Percentiles rank a stretch among this genome's conserved stretches.
Evolutionary conservation across 83 land plant species (phyloP).

Genomic region (Isoetes engelmannii): DNA sequence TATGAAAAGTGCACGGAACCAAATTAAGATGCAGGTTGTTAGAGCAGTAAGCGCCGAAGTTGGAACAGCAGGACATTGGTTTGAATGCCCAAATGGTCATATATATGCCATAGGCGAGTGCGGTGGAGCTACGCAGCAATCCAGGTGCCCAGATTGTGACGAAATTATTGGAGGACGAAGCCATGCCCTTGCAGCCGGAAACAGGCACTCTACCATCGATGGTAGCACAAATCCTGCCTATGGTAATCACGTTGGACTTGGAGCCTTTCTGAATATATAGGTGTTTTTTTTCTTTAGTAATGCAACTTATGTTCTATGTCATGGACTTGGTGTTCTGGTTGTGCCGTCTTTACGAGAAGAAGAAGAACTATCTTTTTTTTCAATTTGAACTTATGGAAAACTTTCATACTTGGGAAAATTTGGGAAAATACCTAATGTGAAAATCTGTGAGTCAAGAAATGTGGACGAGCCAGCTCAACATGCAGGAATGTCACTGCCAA

Average conservation of each 20-base stretch:
- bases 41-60: slow-evolving; percentile 5
- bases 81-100: slow-evolving; percentile 31
- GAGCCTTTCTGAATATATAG: too few relatives aligned
- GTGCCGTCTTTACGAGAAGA: too few relatives aligned
- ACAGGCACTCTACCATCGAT: slow-evolving; percentile 15
- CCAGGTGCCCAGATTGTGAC: slow-evolving; percentile 26
- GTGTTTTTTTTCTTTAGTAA: too few relatives aligned
- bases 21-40: slow-evolving; percentile 3
- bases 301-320: too few relatives aligned
- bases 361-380: too few relatives aligned
- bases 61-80: slow-evolving; percentile 27
- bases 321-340: too few relatives aligned
- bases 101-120: slow-evolving; percentile 30
- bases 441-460: too few relatives aligned
- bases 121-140: slow-evolving; percentile 23
- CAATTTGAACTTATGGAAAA: too few relatives aligned
- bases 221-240: slow-evolving; percentile 16
- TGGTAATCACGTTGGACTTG: slow-evolving; percentile 11
- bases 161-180: slow-evolving; percentile 16
- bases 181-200: slow-evolving; percentile 18
- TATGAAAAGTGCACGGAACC: neutral
- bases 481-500: too few relatives aligned
- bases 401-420: too few relatives aligned
- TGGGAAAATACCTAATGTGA: too few relatives aligned
- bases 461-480: too few relatives aligned